Conservation (phyloP, 164 flowering plant genomes). For the Vitis labrusca region DNA sequence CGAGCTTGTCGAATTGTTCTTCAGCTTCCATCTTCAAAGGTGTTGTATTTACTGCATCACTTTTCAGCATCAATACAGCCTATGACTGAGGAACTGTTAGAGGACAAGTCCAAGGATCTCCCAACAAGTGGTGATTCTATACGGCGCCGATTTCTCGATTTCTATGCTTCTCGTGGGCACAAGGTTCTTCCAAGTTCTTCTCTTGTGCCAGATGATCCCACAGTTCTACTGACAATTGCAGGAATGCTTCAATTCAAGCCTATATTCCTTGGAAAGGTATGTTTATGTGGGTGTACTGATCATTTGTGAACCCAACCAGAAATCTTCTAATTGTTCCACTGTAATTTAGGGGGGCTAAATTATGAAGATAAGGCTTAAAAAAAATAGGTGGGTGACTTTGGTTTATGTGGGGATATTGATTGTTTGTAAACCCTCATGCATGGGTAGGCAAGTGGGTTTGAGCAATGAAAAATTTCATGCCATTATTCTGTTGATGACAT, state of each 20-base stretch:
- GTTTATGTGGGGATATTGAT: no score
- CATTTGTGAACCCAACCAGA: background rate
- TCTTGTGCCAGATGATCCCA: slow-evolving; percentile 98
- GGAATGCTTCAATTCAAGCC: slow-evolving; percentile 99
- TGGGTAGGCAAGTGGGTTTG: background rate
- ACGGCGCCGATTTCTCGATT: slow-evolving; percentile 74
- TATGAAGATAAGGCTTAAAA: background rate
- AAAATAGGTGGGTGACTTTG: no score
- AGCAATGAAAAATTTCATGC: background rate
- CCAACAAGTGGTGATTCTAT: slow-evolving; percentile 75
- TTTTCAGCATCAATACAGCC: slow-evolving; percentile 71
- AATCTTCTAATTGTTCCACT: background rate
- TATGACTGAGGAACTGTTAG: slow-evolving; percentile 41
- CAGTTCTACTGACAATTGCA: slow-evolving; percentile 89
- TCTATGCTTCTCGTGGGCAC: slow-evolving; percentile 92
- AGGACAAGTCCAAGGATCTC: slow-evolving; percentile 31
- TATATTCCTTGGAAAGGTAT: slow-evolving; percentile 92
- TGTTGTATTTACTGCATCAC: slow-evolving; percentile 11
- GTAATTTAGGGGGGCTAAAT: background rate
- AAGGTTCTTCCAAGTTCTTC: slow-evolving; percentile 90
- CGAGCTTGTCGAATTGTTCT: background rate
- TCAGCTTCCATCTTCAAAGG: slow-evolving; percentile 7
- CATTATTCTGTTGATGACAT: background rate
- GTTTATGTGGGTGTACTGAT: background rate
- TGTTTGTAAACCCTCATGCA: background rate